phyloP scores from a whole-genome alignment of 2,329 filamentous ascomycete species.

The Cadophora luteo-olivacea region DNA sequence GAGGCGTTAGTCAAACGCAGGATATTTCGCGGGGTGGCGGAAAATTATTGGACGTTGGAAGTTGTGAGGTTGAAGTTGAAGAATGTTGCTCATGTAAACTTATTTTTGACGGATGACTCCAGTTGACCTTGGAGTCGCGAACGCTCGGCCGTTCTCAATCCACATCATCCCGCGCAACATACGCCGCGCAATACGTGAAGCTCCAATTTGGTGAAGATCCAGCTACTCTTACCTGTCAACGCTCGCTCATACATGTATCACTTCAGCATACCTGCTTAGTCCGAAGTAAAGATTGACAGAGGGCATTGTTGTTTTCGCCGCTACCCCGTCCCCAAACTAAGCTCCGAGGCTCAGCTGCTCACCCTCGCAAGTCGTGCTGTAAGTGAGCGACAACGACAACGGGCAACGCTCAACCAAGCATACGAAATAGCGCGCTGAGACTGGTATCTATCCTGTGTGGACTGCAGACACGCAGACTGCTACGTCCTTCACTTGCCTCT shows the following conservation, averaged over 20 bases:
- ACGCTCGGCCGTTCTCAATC: slow-evolving; percentile 17
- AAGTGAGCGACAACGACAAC: slow-evolving; percentile 19
- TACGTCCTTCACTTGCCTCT: slow-evolving; percentile 7
- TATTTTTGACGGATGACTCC: slow-evolving; percentile 14
- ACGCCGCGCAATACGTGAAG: slow-evolving; percentile 1
- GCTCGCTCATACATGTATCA: slow-evolving; percentile 5
- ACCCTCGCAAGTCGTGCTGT: slow-evolving; percentile 15
- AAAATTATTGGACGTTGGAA: background rate
- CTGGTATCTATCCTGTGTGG: slow-evolving; percentile 7
- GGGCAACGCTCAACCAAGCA: slow-evolving; percentile 14
- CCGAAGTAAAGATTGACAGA: background rate
- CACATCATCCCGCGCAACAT: slow-evolving; percentile 5
- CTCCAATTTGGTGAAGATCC: background rate
- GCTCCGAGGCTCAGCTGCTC: slow-evolving; percentile 22
- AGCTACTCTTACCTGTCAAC: background rate
- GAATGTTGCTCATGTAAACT: background rate
- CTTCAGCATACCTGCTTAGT: slow-evolving; percentile 17
- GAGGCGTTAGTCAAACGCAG: background rate
- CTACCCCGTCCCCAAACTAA: slow-evolving; percentile 9
- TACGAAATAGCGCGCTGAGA: slow-evolving; percentile 1
- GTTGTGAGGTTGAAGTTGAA: background rate
- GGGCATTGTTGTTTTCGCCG: background rate
- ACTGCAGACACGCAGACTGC: background rate
- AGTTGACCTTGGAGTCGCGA: background rate
- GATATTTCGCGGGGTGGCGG: background rate